Evolutionary conservation across 2,329 filamentous ascomycete genomes (phyloP).

Genomic region (Aspergillus novofumigatus): DNA sequence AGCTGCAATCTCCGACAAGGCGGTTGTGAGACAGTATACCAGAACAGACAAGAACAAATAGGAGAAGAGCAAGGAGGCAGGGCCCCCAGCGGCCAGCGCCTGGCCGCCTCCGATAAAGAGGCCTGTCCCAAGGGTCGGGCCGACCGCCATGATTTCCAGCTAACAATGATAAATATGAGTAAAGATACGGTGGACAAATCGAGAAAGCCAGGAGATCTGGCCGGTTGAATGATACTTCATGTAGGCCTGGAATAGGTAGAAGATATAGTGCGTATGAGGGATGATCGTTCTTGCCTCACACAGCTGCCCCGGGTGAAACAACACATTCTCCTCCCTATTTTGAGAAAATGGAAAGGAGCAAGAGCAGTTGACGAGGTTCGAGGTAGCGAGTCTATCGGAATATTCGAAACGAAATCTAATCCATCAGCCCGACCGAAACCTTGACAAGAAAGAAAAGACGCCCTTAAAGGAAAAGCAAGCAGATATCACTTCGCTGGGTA

Average conservation of each 20-base stretch:
- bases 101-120: constrained; percentile 53
- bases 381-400: neutral
- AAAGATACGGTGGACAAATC: neutral
- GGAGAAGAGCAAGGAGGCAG: constrained; percentile 49
- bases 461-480: neutral
- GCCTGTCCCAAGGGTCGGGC: constrained; percentile 54
- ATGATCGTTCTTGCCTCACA: neutral
- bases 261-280: neutral
- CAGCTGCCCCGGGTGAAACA: neutral
- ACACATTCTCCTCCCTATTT: neutral
- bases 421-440: neutral
- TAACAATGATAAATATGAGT: constrained; percentile 28
- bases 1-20: constrained; percentile 36
- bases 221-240: neutral
- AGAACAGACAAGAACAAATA: constrained; percentile 47
- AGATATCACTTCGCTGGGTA: constrained; percentile 16
- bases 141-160: constrained; percentile 51
- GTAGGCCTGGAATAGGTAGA: neutral
- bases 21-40: constrained; percentile 46
- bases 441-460: neutral
- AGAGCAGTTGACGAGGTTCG: neutral
- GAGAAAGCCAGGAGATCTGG: neutral
- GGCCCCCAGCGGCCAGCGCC: constrained; percentile 50
- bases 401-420: neutral
- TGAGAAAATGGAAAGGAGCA: neutral